These are phyloP conservation scores for Neocallimastix lanati DNA, from an alignment of 192 early-diverging fungal genomes.

Conservation along the genomic window DNA sequence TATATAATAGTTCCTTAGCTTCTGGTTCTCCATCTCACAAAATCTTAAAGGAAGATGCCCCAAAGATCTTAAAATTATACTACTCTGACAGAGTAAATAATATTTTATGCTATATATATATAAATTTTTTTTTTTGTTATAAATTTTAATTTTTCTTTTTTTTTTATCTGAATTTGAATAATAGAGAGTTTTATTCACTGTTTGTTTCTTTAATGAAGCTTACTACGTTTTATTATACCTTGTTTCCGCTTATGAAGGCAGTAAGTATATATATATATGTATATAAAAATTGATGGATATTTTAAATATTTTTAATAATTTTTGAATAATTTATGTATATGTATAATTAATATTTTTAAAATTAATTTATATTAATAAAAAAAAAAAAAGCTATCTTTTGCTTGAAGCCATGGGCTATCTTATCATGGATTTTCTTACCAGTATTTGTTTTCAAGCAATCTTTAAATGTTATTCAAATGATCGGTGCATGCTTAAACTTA, in stretches of 20 bases:
- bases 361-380: too few relatives aligned
- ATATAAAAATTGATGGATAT: background rate
- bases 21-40: constrained; percentile 82
- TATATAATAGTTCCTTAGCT: constrained; percentile 41
- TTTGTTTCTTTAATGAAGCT: constrained; percentile 81
- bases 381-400: background rate
- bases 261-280: constrained; percentile 4
- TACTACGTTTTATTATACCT: constrained; percentile 78
- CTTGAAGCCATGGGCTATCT: constrained; percentile 1
- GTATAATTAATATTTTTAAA: too few relatives aligned
- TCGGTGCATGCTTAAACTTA: constrained; percentile 32
- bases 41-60: constrained; percentile 49
- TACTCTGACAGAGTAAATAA: constrained; percentile 67
- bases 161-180: too few relatives aligned
- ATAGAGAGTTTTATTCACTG: constrained; percentile 64
- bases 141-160: too few relatives aligned
- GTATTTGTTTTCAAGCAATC: constrained; percentile 76
- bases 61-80: constrained; percentile 68
- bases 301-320: background rate
- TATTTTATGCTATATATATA: too few relatives aligned
- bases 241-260: constrained; percentile 21
- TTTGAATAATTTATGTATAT: too few relatives aligned
- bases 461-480: constrained; percentile 85
- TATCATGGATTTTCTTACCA: constrained; percentile 31
- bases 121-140: too few relatives aligned